Percentiles rank a stretch among this genome's conserved stretches.
phyloP scores from a whole-genome alignment of 371 early-diverging fungal genomes.

The Zychaea mexicana region DNA sequence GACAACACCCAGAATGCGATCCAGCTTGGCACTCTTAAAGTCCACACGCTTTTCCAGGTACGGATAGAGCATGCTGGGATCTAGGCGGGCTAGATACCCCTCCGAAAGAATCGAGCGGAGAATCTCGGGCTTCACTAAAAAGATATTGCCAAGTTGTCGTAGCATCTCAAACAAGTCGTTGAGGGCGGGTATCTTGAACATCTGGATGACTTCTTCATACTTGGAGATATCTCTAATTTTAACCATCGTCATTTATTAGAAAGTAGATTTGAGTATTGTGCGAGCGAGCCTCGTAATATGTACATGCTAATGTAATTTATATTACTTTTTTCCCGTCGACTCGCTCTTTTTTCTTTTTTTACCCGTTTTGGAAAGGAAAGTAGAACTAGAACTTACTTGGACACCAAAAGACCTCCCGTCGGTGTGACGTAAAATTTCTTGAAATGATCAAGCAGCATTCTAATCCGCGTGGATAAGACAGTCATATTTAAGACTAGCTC shows the following conservation, averaged over 20 bases:
- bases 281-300: too few species aligned
- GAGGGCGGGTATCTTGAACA: slow-evolving; percentile 75
- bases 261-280: too few species aligned
- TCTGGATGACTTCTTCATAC: slow-evolving; percentile 84
- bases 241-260: not conserved
- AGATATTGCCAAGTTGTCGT: slow-evolving; percentile 91
- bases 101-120: slow-evolving; percentile 84
- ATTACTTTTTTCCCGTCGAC: too few species aligned
- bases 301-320: too few species aligned
- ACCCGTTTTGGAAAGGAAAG: not conserved
- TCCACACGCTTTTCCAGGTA: slow-evolving; percentile 91
- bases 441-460: slow-evolving; percentile 89
- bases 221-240: slow-evolving; percentile 82
- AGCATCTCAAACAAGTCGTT: slow-evolving; percentile 89
- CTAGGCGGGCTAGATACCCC: slow-evolving; percentile 79
- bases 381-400: slow-evolving; percentile 62
- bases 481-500: too few species aligned
- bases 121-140: slow-evolving; percentile 88
- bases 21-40: slow-evolving; percentile 71
- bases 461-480: slow-evolving; percentile 21
- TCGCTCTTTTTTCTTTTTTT: too few species aligned
- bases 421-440: slow-evolving; percentile 85
- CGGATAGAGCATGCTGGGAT: slow-evolving; percentile 74
- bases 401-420: slow-evolving; percentile 85
- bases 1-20: slow-evolving; percentile 54